Conservation (phyloP, 2,329 filamentous ascomycete genomes). For the Rugonectria rugulosa region DNA sequence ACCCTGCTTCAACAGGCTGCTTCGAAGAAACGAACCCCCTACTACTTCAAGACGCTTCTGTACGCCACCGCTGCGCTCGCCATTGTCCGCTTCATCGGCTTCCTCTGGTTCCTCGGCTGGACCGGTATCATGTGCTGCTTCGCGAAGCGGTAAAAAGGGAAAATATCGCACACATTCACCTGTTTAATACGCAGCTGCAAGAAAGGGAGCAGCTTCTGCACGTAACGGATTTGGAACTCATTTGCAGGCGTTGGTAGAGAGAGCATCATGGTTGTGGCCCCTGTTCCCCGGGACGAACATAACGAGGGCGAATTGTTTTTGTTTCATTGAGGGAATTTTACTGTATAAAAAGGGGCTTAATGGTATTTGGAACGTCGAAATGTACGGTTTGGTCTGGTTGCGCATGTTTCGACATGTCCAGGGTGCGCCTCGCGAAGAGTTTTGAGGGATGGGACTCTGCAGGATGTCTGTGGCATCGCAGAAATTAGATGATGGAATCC, state of each 20-base stretch:
- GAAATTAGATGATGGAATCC: too few relatives aligned
- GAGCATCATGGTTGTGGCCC: neutral
- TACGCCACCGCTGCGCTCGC: conserved; percentile 36
- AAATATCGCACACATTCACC: neutral
- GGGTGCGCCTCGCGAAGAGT: too few relatives aligned
- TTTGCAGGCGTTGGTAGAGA: conserved; percentile 13
- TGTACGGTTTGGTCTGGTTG: too few relatives aligned
- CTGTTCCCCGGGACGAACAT: neutral
- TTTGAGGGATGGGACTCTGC: too few relatives aligned
- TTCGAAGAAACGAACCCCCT: conserved; percentile 27
- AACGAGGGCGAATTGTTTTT: neutral
- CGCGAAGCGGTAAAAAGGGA: conserved; percentile 15
- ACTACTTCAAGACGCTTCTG: conserved; percentile 33
- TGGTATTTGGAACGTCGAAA: too few relatives aligned
- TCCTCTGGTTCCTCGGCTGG: conserved; percentile 36
- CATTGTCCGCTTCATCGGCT: conserved; percentile 33
- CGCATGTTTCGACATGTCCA: too few relatives aligned
- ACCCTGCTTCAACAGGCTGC: conserved; percentile 25
- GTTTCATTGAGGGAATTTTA: neutral
- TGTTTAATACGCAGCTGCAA: neutral
- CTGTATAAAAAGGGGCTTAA: neutral
- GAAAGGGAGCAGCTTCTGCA: neutral
- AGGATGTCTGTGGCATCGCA: neutral
- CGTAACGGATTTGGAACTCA: neutral
- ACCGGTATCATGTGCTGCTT: conserved; percentile 38